Conservation (phyloP, 345 rosid species). For the Hibiscus mutabilis region DNA sequence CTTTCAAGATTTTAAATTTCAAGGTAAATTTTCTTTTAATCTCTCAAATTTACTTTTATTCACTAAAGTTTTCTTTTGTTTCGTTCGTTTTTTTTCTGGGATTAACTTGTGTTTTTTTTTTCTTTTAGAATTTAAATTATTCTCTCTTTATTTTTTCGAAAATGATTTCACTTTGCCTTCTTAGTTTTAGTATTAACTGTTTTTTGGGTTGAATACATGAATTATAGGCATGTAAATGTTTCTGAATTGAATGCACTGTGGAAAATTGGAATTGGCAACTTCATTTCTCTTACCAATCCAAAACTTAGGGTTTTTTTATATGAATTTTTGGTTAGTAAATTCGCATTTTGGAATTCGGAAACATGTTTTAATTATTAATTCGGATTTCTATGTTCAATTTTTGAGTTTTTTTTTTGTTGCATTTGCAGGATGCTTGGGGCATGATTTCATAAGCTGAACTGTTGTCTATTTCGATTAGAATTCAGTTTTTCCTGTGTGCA, state of each 20-base stretch:
- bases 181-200: neutral
- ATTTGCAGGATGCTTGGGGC: slow-evolving; percentile 19
- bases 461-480: neutral
- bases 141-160: too few species aligned
- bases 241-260: neutral
- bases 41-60: neutral
- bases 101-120: neutral
- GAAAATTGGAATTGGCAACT: neutral
- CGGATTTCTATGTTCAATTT: neutral
- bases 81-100: neutral
- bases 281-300: neutral
- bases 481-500: neutral
- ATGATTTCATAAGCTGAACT: neutral
- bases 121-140: neutral
- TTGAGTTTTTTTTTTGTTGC: neutral
- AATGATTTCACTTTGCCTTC: neutral
- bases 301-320: slow-evolving; percentile 9
- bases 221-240: neutral
- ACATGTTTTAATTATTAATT: neutral
- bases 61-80: neutral
- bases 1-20: slow-evolving; percentile 10
- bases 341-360: neutral
- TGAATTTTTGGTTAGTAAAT: neutral
- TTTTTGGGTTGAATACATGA: neutral
- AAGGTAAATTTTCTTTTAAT: slow-evolving; percentile 5